Evolutionary conservation across 257 asterid genomes (phyloP), one percentile per base, ranked within the genome.

Genomic region (Cinchona pubescens): DNA sequence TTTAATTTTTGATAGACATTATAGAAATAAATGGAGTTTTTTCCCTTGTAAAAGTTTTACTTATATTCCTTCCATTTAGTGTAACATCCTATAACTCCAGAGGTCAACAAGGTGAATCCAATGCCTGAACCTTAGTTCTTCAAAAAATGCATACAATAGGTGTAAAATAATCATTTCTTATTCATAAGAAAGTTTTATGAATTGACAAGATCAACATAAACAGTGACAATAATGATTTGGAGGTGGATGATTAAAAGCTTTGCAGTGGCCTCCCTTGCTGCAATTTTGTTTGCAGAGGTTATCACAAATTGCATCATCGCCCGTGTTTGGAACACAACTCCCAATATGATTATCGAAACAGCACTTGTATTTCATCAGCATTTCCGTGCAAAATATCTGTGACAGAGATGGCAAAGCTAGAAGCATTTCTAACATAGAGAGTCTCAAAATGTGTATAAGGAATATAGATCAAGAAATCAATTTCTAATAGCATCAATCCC

Each of bases 191-290:
- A 51, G 7, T 7, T 42, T 42, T 4, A 15, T 14, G 3, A 6
- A 49, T 2, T 16, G 3, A 3, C 56, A 49, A 51, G 62, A 56
- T 73, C 27, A 75, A 49, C 78, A 75, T 42, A 63, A 49, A 18
- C 78, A 75, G 61, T 75, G 78, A n/a, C 78, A 75, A 12, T 45
- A 75, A 27, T 75, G 78, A 75, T 75, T 64, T 6, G 78, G 72
- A n/a, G 78, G 65, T 3, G n/a, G 53, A 7, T 49, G 53, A n/a
- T 60, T 46, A 0, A 75, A 62, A 23, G 48, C 53, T 64, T 75
- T 75, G 55, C 78, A 75, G 0, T 63, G 61, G 12, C 72, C 78
- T 7, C 78, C 78, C 29, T 64, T 75, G 12, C 38, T 14, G 42
- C 68, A 62, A 32, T 4, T 3, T 40, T 60, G 66, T 25, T 25